phyloP scores from a whole-genome alignment of 768 basidiomycete genomes.

The Tricholoma flavovirens region DNA sequence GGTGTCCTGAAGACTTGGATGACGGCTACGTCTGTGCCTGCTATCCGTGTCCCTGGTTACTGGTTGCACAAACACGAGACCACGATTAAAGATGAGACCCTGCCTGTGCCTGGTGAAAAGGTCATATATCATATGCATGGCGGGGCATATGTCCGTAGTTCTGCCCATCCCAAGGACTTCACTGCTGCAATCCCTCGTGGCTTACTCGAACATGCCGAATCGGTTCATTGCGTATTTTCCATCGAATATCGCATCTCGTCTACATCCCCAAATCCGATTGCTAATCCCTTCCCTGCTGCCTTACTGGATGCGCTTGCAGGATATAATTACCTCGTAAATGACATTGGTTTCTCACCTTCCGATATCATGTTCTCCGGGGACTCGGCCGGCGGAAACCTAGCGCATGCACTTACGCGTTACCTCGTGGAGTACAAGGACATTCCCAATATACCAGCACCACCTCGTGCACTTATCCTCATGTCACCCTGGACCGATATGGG shows the following conservation, averaged over 20 bases:
- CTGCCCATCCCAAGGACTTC: slow-evolving; percentile 50
- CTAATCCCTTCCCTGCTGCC: slow-evolving; percentile 67
- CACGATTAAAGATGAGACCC: slow-evolving; percentile 27
- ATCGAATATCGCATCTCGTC: slow-evolving; percentile 70
- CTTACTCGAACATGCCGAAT: slow-evolving; percentile 38
- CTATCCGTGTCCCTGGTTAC: slow-evolving; percentile 49
- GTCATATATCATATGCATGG: slow-evolving; percentile 62
- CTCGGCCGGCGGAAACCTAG: slow-evolving; percentile 74
- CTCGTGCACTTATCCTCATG: slow-evolving; percentile 44
- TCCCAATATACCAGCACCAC: slow-evolving; percentile 31
- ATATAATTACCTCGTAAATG: slow-evolving; percentile 62
- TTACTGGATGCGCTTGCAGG: slow-evolving; percentile 71
- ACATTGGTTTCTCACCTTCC: slow-evolving; percentile 48
- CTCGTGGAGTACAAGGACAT: slow-evolving; percentile 43
- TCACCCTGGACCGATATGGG: slow-evolving; percentile 55
- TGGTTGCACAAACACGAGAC: slow-evolving; percentile 44
- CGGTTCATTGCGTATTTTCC: slow-evolving; percentile 47
- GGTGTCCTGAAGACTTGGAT: slow-evolving; percentile 41
- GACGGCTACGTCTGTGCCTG: slow-evolving; percentile 30
- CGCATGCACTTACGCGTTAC: slow-evolving; percentile 56
- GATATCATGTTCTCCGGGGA: slow-evolving; percentile 69
- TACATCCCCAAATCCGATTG: slow-evolving; percentile 31
- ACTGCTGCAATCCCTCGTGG: slow-evolving; percentile 41
- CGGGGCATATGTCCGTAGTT: slow-evolving; percentile 48
- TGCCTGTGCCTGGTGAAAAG: slow-evolving; percentile 45